Evolutionary conservation across 176 grass and related monocot genomes (phyloP), one percentile per base, ranked within the genome.

Genomic region (Oryza glumipatula): DNA sequence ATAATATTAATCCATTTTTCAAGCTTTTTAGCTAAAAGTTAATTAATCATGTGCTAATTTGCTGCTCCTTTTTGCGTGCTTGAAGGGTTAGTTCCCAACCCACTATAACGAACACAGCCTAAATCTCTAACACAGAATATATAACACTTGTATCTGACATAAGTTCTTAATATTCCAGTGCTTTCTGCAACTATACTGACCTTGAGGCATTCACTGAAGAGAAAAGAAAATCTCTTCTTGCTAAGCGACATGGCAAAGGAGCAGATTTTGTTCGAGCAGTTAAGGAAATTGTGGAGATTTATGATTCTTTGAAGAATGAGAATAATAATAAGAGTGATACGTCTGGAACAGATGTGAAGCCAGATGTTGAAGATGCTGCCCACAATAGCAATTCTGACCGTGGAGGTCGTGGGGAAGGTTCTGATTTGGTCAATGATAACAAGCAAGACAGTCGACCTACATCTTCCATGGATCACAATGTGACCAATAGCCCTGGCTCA

Each of bases 181-280:
- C 81, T 43, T 98, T 98, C 69, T 98, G 96, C 82, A 94, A 92
- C 72, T 98, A 95, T 90, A 84, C 91, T 83, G 96, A 98, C 73
- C 85, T 98, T 75, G 91, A 95, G 88, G 91, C 91, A 81, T 98
- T 98, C 86, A 95, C 96, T 4, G 96, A 98, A 82, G 96, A 98
- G 85, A 98, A 95, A 90, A 98, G 94, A 90, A 98, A 86, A 89
- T 83, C 83, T 70, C 85, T 98, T 79, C 90, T 95, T 72, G 74
- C 84, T 76, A 98, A 95, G 58, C 74, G 89, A 65, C 91, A 98
- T 36, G 93, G 96, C 38, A 98, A 91, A 92, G 96, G 93, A 47
- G 91, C 96, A 73, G 91, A 98, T 90, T 98, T 98, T 95, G 89
- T 94, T 24, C 86, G 91, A 75, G 96, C 96, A 56, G 85, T 98